A percentile compares a stretch with the other conserved stretches of the same genome.
These are phyloP conservation scores for Rhododendron ferrugineum DNA, from an alignment of 148 eudicot genomes.

Conservation along the genomic window DNA sequence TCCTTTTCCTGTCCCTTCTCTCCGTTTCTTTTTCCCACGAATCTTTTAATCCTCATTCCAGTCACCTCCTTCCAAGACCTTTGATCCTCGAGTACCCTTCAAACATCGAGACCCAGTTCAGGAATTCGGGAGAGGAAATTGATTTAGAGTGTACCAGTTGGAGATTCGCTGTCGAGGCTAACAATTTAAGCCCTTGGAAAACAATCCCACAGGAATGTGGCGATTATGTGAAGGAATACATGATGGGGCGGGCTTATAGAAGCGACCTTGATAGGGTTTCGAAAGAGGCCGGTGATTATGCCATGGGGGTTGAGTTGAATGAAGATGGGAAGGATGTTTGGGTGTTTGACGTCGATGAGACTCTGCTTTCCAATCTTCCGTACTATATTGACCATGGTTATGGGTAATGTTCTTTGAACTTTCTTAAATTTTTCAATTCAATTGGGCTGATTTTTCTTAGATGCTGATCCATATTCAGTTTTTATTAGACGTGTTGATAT, in stretches of 20 bases:
- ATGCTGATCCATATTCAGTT: not conserved
- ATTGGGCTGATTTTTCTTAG: not conserved
- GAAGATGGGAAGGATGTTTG: conserved; percentile 68
- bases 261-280: conserved; percentile 62
- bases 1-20: conserved; percentile 22
- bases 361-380: conserved; percentile 86
- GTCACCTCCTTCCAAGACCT: conserved; percentile 40
- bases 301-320: conserved; percentile 36
- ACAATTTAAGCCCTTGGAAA: conserved; percentile 80
- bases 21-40: conserved; percentile 27
- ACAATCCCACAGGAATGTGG: conserved; percentile 69
- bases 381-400: conserved; percentile 73
- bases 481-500: not conserved
- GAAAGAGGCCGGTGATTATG: conserved; percentile 50
- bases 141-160: conserved; percentile 59
- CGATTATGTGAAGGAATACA: conserved; percentile 62
- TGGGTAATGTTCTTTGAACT: conserved; percentile 46
- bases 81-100: conserved; percentile 45
- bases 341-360: conserved; percentile 94
- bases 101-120: conserved; percentile 14
- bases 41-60: conserved; percentile 12
- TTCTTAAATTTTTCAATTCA: not conserved
- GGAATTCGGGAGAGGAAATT: conserved; percentile 20
- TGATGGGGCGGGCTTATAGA: conserved; percentile 44
- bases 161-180: conserved; percentile 79